Base-by-base conservation (phyloP, 1,284 basidiomycete species). In the Sporisorium graminicola region DNA sequence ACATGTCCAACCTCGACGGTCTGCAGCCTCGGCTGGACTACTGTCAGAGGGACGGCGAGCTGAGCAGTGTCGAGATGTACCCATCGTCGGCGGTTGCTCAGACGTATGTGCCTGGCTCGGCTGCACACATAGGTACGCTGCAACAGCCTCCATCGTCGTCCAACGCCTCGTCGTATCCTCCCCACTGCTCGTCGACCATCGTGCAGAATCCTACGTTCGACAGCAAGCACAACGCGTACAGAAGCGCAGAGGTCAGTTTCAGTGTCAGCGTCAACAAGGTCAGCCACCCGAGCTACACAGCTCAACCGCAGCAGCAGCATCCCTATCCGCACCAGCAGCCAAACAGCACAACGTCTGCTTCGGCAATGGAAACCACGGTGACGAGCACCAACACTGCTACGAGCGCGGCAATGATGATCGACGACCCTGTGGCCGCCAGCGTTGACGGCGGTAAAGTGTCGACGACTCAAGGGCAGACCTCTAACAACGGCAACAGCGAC, bases 21-120 rank as follows among this genome's bases (percentile, higher is more conserved):
- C 27, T 40, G 14, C 14, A 35, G 33, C 18, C 26, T 20, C 18
- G 40, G 18, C 42, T 43, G 46, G 40, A 56, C 31, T 49, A 29
- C n/a, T 16, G 22, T 8, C 24, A 13, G 9, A 22, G 29, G 6
- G 56, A 20, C 5, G 35, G 43, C 22, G 59, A 55, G 29, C 24
- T 33, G n/a, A 51, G 47, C 35, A 72, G 46, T 22, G 59, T 65
- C 14, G 69, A 66, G 43, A 65, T 72, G 69, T 65, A 55, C 26
- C 69, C 69, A 2, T 66, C 69, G 3, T 72, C 69, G 0, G 69
- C 69, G 0, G 69, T 72, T 0, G 69, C 69, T 27, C 63, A 65
- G 18, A 51, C 63, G 18, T 58, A 72, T n/a, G 44, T 58, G 16
- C 63, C 69, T 10, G 69, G 69, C 20, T 62, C 63, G 22, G 56